These are phyloP conservation scores for Emergomyces africanus DNA, from an alignment of 2,329 filamentous ascomycete species.

Conservation along the genomic window DNA sequence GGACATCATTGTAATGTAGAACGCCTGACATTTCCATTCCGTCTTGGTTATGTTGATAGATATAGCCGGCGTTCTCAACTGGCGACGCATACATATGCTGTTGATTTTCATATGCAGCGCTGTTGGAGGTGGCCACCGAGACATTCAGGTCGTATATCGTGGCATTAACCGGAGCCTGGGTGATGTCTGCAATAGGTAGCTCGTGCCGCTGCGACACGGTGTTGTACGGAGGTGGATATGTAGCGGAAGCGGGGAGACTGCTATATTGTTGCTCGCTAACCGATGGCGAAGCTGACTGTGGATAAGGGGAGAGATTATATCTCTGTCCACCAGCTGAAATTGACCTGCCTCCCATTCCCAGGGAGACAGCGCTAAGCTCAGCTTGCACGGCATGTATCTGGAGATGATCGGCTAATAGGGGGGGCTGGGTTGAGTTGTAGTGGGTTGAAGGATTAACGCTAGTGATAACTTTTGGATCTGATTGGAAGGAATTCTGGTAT, in stretches of 20 bases:
- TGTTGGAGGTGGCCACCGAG: slow-evolving; percentile 16
- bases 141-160: slow-evolving; percentile 14
- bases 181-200: slow-evolving; percentile 13
- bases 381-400: slow-evolving; percentile 5
- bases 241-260: slow-evolving; percentile 8
- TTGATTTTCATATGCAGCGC: slow-evolving; percentile 13
- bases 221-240: slow-evolving; percentile 15
- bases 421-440: background rate
- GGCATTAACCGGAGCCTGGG: slow-evolving; percentile 14
- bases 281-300: slow-evolving; percentile 4
- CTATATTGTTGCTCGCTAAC: background rate
- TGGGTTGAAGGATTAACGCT: background rate
- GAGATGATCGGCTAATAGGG: slow-evolving; percentile 1
- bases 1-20: background rate
- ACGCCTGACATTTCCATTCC: background rate
- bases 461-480: background rate
- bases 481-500: background rate
- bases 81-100: slow-evolving; percentile 17
- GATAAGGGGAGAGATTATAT: slow-evolving; percentile 1
- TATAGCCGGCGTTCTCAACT: slow-evolving; percentile 5
- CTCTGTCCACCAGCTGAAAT: background rate
- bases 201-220: slow-evolving; percentile 4
- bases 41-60: background rate
- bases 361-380: background rate
- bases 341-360: background rate